phyloP scores from a whole-genome alignment of 139 green algal species.

The Chlamydomonas sphaeroides region DNA sequence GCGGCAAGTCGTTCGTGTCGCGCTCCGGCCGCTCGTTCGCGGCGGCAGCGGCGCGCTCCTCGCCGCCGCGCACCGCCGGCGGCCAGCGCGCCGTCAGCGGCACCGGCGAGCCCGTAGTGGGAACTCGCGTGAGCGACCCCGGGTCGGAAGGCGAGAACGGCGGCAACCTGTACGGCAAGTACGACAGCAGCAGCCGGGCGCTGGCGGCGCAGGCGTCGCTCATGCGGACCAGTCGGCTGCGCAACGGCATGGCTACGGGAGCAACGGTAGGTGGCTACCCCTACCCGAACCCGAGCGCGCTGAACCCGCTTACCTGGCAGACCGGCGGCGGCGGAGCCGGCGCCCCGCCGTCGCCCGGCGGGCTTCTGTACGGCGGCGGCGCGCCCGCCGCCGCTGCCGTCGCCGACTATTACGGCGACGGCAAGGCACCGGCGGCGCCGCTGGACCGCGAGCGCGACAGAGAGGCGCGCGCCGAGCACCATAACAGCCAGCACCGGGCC shows the following conservation, averaged over 20 bases:
- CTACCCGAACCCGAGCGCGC: background rate
- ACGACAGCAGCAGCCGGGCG: constrained; percentile 24
- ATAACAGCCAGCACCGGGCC: no score
- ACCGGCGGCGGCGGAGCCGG: background rate
- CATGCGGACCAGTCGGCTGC: background rate
- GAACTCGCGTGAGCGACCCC: background rate
- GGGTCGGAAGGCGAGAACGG: background rate
- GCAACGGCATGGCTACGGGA: background rate
- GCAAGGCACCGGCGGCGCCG: no score
- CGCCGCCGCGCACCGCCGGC: background rate
- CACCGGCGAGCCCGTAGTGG: background rate
- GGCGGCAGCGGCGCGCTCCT: no score
- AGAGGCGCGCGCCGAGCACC: no score
- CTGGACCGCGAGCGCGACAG: no score
- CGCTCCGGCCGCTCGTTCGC: background rate
- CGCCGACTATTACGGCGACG: no score
- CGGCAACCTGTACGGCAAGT: constrained; percentile 11
- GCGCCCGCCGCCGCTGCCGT: no score
- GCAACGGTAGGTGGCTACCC: background rate
- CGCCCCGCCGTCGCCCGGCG: background rate
- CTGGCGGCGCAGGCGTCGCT: constrained; percentile 33
- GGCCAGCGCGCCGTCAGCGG: background rate
- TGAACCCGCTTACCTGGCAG: constrained; percentile 31
- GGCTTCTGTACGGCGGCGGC: no score
- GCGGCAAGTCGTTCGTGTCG: background rate